Base-by-base conservation (phyloP, 352 stramenopile genomes). In the Elongisporangium undulatum region DNA sequence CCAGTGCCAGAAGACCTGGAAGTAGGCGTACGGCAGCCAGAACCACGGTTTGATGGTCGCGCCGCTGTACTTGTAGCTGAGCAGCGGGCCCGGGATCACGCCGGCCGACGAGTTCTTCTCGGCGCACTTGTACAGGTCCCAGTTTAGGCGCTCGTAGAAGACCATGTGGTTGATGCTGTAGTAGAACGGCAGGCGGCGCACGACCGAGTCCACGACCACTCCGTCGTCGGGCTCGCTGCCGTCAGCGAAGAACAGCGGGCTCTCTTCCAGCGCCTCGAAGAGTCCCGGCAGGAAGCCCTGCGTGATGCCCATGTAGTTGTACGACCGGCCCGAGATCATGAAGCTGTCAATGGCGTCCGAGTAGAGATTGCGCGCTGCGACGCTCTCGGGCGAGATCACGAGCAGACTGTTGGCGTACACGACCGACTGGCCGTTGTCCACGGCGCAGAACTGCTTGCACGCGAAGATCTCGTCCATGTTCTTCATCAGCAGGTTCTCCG, bases 111-210 rank as follows among this genome's bases (percentile, higher is more conserved):
- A 56, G 54, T 87, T 77, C 66, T 90, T 90, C 64, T 90, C 78
- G 20, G 83, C 86, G 69, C 84, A 93, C 62, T 89, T 89, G 75
- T 93, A 93, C 59, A 93, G 52, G 26, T 93, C 84, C 82, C 79
- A 93, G 61, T 92, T 93, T 76, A 91, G 72, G n/a, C 84, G 78
- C 61, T 93, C 82, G 68, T 93, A 93, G 63, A 90, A 93, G 61
- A 93, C 82, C 82, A 93, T 92, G 77, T 93, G 84, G 63, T 93
- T 93, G 65, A 93, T 89, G 52, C 79, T 90, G 69, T 92, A 93
- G 67, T 87, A 90, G 59, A 93, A 93, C 49, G 82, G 84, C 61
- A 93, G 64, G 16, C 82, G 79, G 45, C 84, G 75, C 20, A 90
- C 83, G 24, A 90, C 75, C 13, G 76, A 87, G 29, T 72, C 67